phyloP scores from a whole-genome alignment of 2,329 filamentous ascomycete species.

The Diaporthe capsici region DNA sequence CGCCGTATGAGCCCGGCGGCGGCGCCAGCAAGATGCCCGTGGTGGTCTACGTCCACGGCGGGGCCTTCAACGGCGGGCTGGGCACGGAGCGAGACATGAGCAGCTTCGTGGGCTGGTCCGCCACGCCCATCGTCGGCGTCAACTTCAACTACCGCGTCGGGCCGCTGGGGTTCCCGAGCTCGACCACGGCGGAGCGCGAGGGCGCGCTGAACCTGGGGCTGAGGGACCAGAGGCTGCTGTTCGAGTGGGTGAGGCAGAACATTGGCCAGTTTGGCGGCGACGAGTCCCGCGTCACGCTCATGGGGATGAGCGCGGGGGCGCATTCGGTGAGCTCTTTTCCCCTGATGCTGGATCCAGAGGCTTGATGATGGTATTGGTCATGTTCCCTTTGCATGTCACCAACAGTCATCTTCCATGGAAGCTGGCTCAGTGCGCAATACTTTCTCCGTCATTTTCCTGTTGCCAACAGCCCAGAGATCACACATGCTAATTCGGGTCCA shows the following conservation, averaged over 20 bases:
- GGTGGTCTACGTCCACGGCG: slow-evolving; percentile 74
- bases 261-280: slow-evolving; percentile 74
- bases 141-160: slow-evolving; percentile 76
- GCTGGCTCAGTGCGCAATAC: not conserved
- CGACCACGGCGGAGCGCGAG: slow-evolving; percentile 63
- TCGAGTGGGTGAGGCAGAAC: slow-evolving; percentile 74
- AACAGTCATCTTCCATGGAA: not conserved
- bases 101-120: slow-evolving; percentile 71
- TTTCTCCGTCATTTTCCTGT: not conserved
- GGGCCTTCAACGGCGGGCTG: slow-evolving; percentile 70
- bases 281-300: slow-evolving; percentile 68
- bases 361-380: not conserved
- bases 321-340: slow-evolving; percentile 64
- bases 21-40: slow-evolving; percentile 58
- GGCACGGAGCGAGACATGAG: slow-evolving; percentile 71
- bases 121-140: slow-evolving; percentile 68
- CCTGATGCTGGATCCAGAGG: not conserved
- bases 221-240: slow-evolving; percentile 70
- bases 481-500: slow-evolving; percentile 48
- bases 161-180: slow-evolving; percentile 78
- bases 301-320: slow-evolving; percentile 73
- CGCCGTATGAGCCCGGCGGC: slow-evolving; percentile 34
- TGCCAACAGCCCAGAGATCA: too few species aligned
- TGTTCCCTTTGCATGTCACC: slow-evolving; percentile 36
- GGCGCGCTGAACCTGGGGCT: slow-evolving; percentile 75